These are phyloP conservation scores for Candida chilensis DNA, from an alignment of 805 yeast genomes.

Conservation along the genomic window DNA sequence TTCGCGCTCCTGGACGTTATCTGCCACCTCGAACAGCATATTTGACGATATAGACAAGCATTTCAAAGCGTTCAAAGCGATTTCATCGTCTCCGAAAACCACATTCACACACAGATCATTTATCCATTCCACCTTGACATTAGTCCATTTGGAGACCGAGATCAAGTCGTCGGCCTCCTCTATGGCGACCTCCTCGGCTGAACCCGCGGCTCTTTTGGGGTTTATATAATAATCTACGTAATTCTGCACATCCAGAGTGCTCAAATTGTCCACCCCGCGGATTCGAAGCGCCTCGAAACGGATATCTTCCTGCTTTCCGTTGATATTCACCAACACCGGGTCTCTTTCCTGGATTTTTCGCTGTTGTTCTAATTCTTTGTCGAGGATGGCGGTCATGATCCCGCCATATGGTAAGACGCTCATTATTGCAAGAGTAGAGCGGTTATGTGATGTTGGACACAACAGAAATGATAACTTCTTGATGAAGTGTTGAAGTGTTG, in stretches of 20 bases:
- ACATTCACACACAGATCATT: slow-evolving; percentile 28
- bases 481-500: no score
- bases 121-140: slow-evolving; percentile 33
- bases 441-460: no score
- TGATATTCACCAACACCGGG: slow-evolving; percentile 19
- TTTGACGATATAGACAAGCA: slow-evolving; percentile 10
- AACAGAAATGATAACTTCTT: no score
- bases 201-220: no score
- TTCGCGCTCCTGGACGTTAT: slow-evolving; percentile 19
- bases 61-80: slow-evolving; percentile 15
- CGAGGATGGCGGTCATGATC: slow-evolving; percentile 25
- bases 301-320: slow-evolving; percentile 19
- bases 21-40: slow-evolving; percentile 3
- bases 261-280: slow-evolving; percentile 31
- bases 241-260: slow-evolving; percentile 29
- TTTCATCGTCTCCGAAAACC: slow-evolving; percentile 24
- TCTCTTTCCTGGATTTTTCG: slow-evolving; percentile 19
- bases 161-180: slow-evolving; percentile 1
- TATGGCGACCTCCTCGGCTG: slow-evolving; percentile 1
- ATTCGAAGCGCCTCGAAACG: slow-evolving; percentile 27
- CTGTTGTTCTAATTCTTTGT: slow-evolving; percentile 24
- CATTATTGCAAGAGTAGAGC: no score
- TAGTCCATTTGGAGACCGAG: slow-evolving; percentile 6
- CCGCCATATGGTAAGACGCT: slow-evolving; percentile 30
- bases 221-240: slow-evolving; percentile 28